These are phyloP conservation scores for Astrothelium subdiscretum DNA, from an alignment of 495 filamentous ascomycete genomes.

Conservation along the genomic window DNA sequence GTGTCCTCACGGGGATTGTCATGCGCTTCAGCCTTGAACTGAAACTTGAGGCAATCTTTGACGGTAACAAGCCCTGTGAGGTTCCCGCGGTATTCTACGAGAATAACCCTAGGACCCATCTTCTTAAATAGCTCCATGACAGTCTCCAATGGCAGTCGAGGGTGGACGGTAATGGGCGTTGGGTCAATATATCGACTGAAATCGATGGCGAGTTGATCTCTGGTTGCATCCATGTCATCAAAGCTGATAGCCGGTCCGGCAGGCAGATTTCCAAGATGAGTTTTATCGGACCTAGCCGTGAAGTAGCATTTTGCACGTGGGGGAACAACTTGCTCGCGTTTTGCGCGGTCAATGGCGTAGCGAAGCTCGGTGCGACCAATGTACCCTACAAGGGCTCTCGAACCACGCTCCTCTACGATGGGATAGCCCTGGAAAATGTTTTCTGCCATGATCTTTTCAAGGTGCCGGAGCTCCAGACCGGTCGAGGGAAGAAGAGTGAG, in stretches of 20 bases:
- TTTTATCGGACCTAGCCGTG: conserved; percentile 32
- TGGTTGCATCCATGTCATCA: conserved; percentile 45
- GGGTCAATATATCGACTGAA: conserved; percentile 83
- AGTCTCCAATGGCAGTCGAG: conserved; percentile 83
- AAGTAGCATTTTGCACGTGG: conserved; percentile 70
- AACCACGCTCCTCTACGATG: conserved; percentile 64
- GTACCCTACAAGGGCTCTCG: conserved; percentile 72
- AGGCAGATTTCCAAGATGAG: conserved; percentile 34
- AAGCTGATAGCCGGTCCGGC: conserved; percentile 47
- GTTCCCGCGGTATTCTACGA: conserved; percentile 80
- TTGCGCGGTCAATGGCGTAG: conserved; percentile 83
- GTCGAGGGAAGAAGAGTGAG: conserved; percentile 61
- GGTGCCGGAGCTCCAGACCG: conserved; percentile 59
- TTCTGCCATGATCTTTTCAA: conserved; percentile 63
- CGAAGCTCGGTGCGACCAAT: conserved; percentile 89
- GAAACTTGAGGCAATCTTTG: conserved; percentile 95
- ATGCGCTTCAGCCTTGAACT: conserved; percentile 89
- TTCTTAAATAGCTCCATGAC: conserved; percentile 99
- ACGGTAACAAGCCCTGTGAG: conserved; percentile 82
- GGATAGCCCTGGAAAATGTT: conserved; percentile 94
- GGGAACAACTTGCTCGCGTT: conserved; percentile 57
- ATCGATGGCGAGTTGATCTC: conserved; percentile 53
- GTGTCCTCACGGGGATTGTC: conserved; percentile 55
- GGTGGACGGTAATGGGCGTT: conserved; percentile 84
- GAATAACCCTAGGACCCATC: conserved; percentile 86